phyloP scores from a whole-genome alignment of 2,329 filamentous ascomycete genomes.

The Penicillium sp. region DNA sequence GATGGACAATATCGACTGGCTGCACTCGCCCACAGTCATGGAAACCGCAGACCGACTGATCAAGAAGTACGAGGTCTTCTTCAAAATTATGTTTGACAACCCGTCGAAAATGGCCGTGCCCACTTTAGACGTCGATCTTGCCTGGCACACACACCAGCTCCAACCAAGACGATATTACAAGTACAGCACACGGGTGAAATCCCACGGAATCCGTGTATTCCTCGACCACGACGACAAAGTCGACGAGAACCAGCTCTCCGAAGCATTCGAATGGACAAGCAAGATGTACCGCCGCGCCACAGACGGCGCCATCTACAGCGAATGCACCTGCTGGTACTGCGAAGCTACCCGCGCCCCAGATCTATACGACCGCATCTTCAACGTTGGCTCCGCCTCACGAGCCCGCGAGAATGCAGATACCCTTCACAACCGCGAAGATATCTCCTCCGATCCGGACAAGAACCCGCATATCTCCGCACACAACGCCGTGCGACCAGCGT shows the following conservation, averaged over 20 bases:
- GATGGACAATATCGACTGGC: constrained; percentile 79
- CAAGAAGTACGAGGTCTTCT: constrained; percentile 54
- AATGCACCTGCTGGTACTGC: constrained; percentile 62
- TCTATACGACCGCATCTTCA: constrained; percentile 51
- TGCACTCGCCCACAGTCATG: constrained; percentile 70
- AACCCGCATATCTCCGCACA: constrained; percentile 76
- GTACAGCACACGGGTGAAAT: constrained; percentile 58
- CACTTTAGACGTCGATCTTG: constrained; percentile 44
- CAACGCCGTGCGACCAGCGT: constrained; percentile 62
- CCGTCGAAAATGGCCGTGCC: constrained; percentile 41
- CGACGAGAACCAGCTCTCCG: constrained; percentile 67
- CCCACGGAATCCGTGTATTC: constrained; percentile 54
- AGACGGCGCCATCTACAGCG: constrained; percentile 62
- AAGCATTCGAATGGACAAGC: constrained; percentile 74
- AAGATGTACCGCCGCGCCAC: constrained; percentile 71
- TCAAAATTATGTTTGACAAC: constrained; percentile 46
- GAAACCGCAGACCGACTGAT: constrained; percentile 70
- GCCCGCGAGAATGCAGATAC: constrained; percentile 59
- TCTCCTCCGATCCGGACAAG: constrained; percentile 59
- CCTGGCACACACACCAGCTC: constrained; percentile 45
- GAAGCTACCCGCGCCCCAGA: constrained; percentile 69
- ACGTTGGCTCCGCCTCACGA: constrained; percentile 55
- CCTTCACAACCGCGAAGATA: constrained; percentile 46
- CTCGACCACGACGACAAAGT: constrained; percentile 88
- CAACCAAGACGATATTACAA: constrained; percentile 33